Percentiles rank a stretch among this genome's conserved stretches.
Evolutionary conservation across 495 filamentous ascomycete genomes (phyloP).

Genomic region (Penicillium psychrofluorescens): DNA sequence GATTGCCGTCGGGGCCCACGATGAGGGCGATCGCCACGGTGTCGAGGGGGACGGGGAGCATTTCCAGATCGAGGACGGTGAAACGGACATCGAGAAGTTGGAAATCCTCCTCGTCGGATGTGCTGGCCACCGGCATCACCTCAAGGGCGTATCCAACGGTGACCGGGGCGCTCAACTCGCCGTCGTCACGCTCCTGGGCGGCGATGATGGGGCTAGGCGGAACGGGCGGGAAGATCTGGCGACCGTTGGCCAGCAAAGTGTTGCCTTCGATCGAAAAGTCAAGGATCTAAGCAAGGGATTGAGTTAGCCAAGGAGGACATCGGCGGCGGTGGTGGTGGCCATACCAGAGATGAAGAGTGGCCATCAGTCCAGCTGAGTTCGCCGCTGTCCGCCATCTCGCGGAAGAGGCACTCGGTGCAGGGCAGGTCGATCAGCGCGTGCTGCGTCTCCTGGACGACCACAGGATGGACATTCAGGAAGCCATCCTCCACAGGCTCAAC

Average conservation of each 20-base stretch:
- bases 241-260: constrained; percentile 38
- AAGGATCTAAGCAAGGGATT: constrained; percentile 18
- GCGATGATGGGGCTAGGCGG: constrained; percentile 27
- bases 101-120: constrained; percentile 19
- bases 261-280: constrained; percentile 37
- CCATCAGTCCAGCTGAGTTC: constrained; percentile 28
- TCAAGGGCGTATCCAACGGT: constrained; percentile 37
- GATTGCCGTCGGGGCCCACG: constrained; percentile 25
- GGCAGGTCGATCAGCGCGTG: constrained; percentile 28
- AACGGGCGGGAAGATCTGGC: constrained; percentile 42
- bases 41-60: constrained; percentile 42
- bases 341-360: constrained; percentile 31
- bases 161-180: constrained; percentile 27
- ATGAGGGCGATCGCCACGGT: constrained; percentile 38
- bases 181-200: constrained; percentile 29
- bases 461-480: constrained; percentile 18
- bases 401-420: constrained; percentile 44
- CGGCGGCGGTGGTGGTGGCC: constrained; percentile 7
- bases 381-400: constrained; percentile 22
- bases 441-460: constrained; percentile 21
- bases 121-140: constrained; percentile 25
- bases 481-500: constrained; percentile 18
- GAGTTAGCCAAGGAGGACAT: constrained; percentile 1
- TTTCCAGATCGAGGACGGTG: constrained; percentile 42
- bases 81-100: constrained; percentile 35